Conservation (phyloP, 2,329 filamentous ascomycete genomes). For the Penicillium olsonii region DNA sequence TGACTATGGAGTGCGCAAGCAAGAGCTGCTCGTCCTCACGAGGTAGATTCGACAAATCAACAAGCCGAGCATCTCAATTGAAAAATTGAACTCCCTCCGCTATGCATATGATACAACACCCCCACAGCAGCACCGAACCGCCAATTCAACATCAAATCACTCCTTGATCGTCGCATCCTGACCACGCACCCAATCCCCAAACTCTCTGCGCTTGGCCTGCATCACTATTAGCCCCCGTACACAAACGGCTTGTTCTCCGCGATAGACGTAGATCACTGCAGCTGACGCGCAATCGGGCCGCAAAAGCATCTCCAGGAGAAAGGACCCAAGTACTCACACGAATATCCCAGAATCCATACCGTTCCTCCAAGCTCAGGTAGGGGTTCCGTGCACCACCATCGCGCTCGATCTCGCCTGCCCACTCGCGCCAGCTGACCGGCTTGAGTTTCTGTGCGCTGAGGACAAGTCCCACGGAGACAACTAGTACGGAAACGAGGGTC, state of each 20-base stretch:
- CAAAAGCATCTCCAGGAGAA: background rate
- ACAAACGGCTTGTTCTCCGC: background rate
- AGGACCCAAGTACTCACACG: slow-evolving; percentile 55
- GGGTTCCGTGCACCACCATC: slow-evolving; percentile 72
- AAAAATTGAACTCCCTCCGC: slow-evolving; percentile 14
- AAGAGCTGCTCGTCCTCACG: background rate
- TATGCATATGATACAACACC: slow-evolving; percentile 23
- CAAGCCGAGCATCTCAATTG: slow-evolving; percentile 9
- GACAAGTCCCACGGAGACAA: slow-evolving; percentile 84
- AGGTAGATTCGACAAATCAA: background rate
- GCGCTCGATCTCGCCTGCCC: slow-evolving; percentile 70
- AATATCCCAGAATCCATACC: slow-evolving; percentile 85
- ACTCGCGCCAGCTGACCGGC: slow-evolving; percentile 85
- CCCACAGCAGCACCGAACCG: slow-evolving; percentile 2
- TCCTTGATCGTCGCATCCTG: slow-evolving; percentile 32
- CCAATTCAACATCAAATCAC: slow-evolving; percentile 15
- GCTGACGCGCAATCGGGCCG: background rate
- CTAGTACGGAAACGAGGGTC: slow-evolving; percentile 73
- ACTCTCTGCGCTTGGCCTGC: slow-evolving; percentile 69
- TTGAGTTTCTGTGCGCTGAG: slow-evolving; percentile 74
- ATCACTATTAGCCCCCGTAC: slow-evolving; percentile 13
- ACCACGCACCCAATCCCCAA: slow-evolving; percentile 69
- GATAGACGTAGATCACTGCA: background rate
- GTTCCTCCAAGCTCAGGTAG: slow-evolving; percentile 74
- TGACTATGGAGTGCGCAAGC: background rate